Conservation (phyloP, 1,139 yeast genomes). For the Pichia sp. region DNA sequence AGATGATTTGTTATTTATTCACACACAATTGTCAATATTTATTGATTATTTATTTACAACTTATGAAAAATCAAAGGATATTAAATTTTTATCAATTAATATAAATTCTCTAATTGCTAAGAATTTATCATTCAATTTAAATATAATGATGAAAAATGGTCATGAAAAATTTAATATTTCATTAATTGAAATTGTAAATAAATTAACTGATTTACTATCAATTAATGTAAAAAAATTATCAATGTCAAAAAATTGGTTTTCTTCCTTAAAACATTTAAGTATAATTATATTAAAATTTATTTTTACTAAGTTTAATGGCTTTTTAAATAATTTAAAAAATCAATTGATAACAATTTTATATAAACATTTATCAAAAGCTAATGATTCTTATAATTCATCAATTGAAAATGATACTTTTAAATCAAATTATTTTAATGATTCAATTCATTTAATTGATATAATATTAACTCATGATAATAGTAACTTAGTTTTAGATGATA, state of each 20-base stretch:
- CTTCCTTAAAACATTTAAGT: slow-evolving; percentile 26
- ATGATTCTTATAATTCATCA: slow-evolving; percentile 29
- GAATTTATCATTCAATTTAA: slow-evolving; percentile 19
- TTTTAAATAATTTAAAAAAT: slow-evolving; percentile 27
- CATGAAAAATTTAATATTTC: slow-evolving; percentile 28
- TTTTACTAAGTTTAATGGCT: slow-evolving; percentile 29
- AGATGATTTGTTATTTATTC: slow-evolving; percentile 26
- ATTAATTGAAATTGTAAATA: slow-evolving; percentile 26
- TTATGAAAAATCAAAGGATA: slow-evolving; percentile 19
- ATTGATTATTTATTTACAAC: slow-evolving; percentile 18
- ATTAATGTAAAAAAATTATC: slow-evolving; percentile 25
- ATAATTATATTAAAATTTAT: slow-evolving; percentile 25
- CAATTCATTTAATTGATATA: slow-evolving; percentile 25
- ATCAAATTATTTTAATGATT: slow-evolving; percentile 29
- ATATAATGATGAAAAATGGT: slow-evolving; percentile 25
- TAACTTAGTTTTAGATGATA: slow-evolving; percentile 25
- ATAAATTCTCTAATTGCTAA: slow-evolving; percentile 23
- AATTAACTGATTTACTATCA: slow-evolving; percentile 19
- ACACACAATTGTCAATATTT: slow-evolving; percentile 22
- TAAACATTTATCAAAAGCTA: slow-evolving; percentile 28
- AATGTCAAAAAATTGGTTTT: slow-evolving; percentile 29
- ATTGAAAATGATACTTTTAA: slow-evolving; percentile 26
- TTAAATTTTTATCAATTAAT: slow-evolving; percentile 21
- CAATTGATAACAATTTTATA: slow-evolving; percentile 25
- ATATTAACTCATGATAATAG: slow-evolving; percentile 26